A percentile compares a stretch with the other conserved stretches of the same genome.
Conservation (phyloP, 352 stramenopile species). For the Phytophthora pseudosyringae region DNA sequence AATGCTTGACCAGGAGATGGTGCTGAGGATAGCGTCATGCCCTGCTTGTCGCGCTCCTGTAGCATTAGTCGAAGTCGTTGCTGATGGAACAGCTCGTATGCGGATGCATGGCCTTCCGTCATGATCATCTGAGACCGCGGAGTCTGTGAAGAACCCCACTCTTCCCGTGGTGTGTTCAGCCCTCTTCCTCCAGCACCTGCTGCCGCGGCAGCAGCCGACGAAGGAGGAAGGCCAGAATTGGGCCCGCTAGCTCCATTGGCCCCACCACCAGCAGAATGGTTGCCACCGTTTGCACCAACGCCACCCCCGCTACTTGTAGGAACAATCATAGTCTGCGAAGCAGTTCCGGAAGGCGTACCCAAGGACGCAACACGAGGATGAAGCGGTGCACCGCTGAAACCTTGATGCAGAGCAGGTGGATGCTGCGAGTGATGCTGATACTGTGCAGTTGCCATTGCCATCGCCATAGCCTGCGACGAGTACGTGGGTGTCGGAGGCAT, state of each 20-base stretch:
- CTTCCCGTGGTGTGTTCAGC: constrained; percentile 79
- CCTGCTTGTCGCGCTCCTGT: constrained; percentile 84
- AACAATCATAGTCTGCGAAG: constrained; percentile 23
- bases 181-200: constrained; percentile 47
- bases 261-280: constrained; percentile 12
- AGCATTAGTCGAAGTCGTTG: constrained; percentile 86
- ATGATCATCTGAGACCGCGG: constrained; percentile 84
- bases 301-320: constrained; percentile 22
- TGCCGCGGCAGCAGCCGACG: constrained; percentile 37
- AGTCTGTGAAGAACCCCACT: constrained; percentile 88
- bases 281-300: constrained; percentile 27
- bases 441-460: constrained; percentile 42
- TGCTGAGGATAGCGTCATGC: constrained; percentile 74
- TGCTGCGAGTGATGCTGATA: constrained; percentile 39
- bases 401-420: constrained; percentile 34
- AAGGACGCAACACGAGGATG: constrained; percentile 35
- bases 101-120: constrained; percentile 81
- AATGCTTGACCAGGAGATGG: constrained; percentile 85
- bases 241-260: constrained; percentile 10
- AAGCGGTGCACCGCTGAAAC: constrained; percentile 48
- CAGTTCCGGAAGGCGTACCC: constrained; percentile 29
- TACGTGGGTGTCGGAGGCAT: constrained; percentile 40
- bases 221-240: constrained; percentile 46
- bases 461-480: constrained; percentile 42
- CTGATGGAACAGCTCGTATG: constrained; percentile 89